Evolutionary conservation across 768 basidiomycete species (phyloP), one percentile per base, ranked within the genome.

Genomic region (Panellus pusillus): DNA sequence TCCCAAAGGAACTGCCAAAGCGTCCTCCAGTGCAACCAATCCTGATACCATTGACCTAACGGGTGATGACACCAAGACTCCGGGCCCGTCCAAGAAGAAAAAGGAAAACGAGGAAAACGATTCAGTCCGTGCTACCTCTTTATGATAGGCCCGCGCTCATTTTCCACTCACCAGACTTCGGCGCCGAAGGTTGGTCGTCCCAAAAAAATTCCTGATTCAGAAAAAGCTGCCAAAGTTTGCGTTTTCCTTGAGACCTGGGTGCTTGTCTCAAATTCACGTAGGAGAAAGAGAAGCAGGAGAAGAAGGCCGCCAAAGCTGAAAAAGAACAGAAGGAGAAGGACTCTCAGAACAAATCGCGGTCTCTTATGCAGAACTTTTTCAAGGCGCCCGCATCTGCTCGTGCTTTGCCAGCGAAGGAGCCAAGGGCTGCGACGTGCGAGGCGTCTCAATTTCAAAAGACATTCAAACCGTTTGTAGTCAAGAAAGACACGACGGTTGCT

Each of bases 401-500:
- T n/a, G 38, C 56, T 32, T 57, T 63, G 17, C 56, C 69, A 31
- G 55, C 69, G 14, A 65, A 66, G 44, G 63, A 54, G 36, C 50
- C 58, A 48, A 56, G 58, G 18, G 67, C 68, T 41, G 62, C 57
- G 15, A 53, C 81, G 42, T 75, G 74, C 6, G 66, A 63, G 28
- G 58, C 68, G 2, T 80, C 80, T 14, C 88, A 93, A 42, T 96
- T 91, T 61, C 79, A 86, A 49, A 81, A 73, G 61, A 75, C 77
- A 1, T 97, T 97, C 74, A 86, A 81, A 61, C 86, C 91, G 1
- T 96, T 93, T 66, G 75, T 81, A 5, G 61, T 89, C 54, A 91
- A 89, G 74, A 92, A 88, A 64, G 89, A 83, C 55, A 79, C 82
- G 6, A 73, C 76, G 24, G 62, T 94, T 15, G 91, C 92, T 3